Evolutionary conservation across 352 stramenopile genomes (phyloP), one percentile per base, ranked within the genome.

Genomic region (Phytophthora europaea): DNA sequence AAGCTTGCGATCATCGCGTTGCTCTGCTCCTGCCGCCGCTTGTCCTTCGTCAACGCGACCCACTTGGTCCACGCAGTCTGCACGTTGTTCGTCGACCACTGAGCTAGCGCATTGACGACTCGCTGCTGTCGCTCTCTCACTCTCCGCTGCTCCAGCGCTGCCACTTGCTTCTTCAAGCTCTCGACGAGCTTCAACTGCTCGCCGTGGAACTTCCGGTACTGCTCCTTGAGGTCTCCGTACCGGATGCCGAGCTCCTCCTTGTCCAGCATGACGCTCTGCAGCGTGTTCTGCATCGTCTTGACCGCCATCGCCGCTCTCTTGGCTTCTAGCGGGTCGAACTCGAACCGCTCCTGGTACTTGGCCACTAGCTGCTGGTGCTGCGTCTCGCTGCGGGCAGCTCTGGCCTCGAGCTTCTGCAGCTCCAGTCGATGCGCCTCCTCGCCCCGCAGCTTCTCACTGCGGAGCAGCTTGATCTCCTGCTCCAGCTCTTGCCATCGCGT

Each of bases 191-290:
- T 48, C 18, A 34, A 31, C 10, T 83, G 66, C 1, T 88, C 70
- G 0, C 56, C 60, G 7, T 91, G 69, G 9, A 89, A 67, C 15
- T 63, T 58, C 6, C 66, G 59, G 69, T 82, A 82, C 7, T 81
- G 53, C 16, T 83, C 50, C 31, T 81, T 78, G 1, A 92, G 75
- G 40, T 78, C 67, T 0, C 60, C 70, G 56, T 85, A 84, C 9
- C 81, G 65, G 16, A 85, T 65, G 4, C 64, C 70, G 13, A 96
- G 68, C 63, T 90, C 83, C n/a, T 93, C 86, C 55, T 94, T 93
- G 52, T 94, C 86, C 16, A 83, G 61, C 33, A 91, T 57, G 2
- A 81, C 75, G 16, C 81, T 76, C 8, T 93, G 82, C 23, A 96
- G 78, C 26, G 87, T 76, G 15, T 92, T 74, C 31, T 92, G 80